Evolutionary conservation across 495 filamentous ascomycete species (phyloP), one percentile per base, ranked within the genome.

Genomic region (Aspergillus saccharolyticus): DNA sequence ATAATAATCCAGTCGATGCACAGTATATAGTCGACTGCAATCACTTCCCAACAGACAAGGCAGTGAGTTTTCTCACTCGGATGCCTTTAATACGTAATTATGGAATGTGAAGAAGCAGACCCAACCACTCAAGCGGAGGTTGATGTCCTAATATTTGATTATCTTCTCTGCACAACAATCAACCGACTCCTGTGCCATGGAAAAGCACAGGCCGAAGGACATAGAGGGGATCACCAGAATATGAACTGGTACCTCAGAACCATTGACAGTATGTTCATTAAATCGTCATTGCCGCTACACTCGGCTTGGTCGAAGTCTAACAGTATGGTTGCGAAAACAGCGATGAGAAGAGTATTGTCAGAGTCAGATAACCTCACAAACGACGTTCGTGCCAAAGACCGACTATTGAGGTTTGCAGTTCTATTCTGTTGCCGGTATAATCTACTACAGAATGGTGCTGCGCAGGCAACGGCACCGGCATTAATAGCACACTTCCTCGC

Each of bases 81-180:
- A 8, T 9, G 6, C 19, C 16, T 24, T 21, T 24, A 25, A 14
- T 42, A 48, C 19, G 17, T 18, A 22, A 53, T 10, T 45, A 64
- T 67, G 65, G 53, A 61, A 19, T 14, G 33, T 10, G 22, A 28
- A 21, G 55, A 55, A 44, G 63, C 55, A 14, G 55, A 66, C 20
- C 51, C 65, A 0, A 63, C 72, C 20, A 61, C 59, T n/a, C 65
- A 58, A 17, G 18, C 63, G 10, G 77, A 80, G 1, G 76, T 83
- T 16, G 74, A 85, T 54, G 56, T 74, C 30, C 67, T 80, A 62
- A 80, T 82, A n/a, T 66, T 82, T 21, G 82, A 85, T 57, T 83
- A 84, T 58, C 57, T 83, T 12, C 53, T 76, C n/a, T 78, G 75
- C 63, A 65, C 71, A 18, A 65, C 78, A 14, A 73, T 73, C 18